Evolutionary conservation across 2,329 filamentous ascomycete genomes (phyloP).

Genomic region (Aspergillus sp.): DNA sequence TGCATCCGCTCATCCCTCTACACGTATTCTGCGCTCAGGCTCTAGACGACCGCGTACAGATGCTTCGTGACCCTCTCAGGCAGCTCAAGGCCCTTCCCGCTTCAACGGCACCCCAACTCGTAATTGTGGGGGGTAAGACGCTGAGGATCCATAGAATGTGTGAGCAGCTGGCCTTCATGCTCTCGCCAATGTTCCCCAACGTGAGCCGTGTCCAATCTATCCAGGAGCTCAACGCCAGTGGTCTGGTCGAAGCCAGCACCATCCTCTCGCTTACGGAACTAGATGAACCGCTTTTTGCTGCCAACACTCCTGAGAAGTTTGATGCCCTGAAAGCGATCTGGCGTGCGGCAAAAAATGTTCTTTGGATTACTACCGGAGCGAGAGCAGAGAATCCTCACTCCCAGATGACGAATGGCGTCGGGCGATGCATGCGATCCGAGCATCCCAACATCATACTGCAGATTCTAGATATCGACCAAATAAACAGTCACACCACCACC

Average conservation of each 20-base stretch:
- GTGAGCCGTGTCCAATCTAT: neutral
- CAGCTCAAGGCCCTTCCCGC: neutral
- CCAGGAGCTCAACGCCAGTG: neutral
- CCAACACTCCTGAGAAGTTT: constrained; percentile 14
- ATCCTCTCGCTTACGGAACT: constrained; percentile 10
- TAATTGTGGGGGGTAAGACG: neutral
- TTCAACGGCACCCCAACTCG: neutral
- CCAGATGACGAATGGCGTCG: neutral
- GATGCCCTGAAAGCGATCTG: constrained; percentile 18
- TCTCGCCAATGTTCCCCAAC: neutral
- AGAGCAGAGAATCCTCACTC: constrained; percentile 13
- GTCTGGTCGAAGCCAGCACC: neutral
- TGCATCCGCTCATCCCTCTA: neutral
- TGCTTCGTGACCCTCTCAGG: constrained; percentile 12
- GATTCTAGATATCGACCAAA: neutral
- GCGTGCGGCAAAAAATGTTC: constrained; percentile 13
- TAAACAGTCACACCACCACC: neutral
- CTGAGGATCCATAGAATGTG: neutral
- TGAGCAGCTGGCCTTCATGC: neutral
- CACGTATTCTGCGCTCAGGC: constrained; percentile 19
- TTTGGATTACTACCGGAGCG: constrained; percentile 19
- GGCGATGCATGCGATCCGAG: neutral
- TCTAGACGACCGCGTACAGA: constrained; percentile 12
- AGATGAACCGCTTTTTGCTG: constrained; percentile 21
- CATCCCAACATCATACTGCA: neutral